Conservation (phyloP, 2,329 filamentous ascomycete genomes). For the Colletotrichum orchidophilum region DNA sequence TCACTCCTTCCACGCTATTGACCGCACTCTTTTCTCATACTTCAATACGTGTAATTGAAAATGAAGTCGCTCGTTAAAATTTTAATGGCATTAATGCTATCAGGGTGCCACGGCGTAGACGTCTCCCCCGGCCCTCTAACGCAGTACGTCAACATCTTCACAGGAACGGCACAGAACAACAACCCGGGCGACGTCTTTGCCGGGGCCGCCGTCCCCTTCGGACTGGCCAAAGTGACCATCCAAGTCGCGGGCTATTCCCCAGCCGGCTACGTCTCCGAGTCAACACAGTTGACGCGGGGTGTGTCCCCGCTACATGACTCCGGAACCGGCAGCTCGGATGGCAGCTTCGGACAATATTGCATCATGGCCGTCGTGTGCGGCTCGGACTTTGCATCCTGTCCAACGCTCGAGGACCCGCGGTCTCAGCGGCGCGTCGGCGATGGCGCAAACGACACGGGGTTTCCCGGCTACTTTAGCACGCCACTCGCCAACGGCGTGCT, state of each 20-base stretch:
- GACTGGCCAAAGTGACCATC: background rate
- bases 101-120: too few relatives aligned
- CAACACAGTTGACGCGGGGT: background rate
- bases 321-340: slow-evolving; percentile 10
- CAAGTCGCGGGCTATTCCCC: background rate
- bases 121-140: background rate
- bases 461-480: slow-evolving; percentile 18
- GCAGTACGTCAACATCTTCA: slow-evolving; percentile 18
- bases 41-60: too few relatives aligned
- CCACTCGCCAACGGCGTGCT: background rate
- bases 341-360: slow-evolving; percentile 17
- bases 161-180: slow-evolving; percentile 2
- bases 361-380: slow-evolving; percentile 17
- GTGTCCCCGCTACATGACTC: slow-evolving; percentile 16
- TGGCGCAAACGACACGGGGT: background rate
- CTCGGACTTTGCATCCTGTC: background rate
- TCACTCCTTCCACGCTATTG: too few relatives aligned
- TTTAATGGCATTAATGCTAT: too few relatives aligned
- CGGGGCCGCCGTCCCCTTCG: slow-evolving; percentile 1
- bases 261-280: slow-evolving; percentile 2
- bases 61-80: too few relatives aligned
- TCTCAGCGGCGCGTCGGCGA: background rate
- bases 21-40: too few relatives aligned
- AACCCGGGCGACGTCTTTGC: slow-evolving; percentile 4
- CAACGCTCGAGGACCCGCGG: background rate